Conservation (phyloP, 2,329 filamentous ascomycete species). For the Diaporthe nobilis region DNA sequence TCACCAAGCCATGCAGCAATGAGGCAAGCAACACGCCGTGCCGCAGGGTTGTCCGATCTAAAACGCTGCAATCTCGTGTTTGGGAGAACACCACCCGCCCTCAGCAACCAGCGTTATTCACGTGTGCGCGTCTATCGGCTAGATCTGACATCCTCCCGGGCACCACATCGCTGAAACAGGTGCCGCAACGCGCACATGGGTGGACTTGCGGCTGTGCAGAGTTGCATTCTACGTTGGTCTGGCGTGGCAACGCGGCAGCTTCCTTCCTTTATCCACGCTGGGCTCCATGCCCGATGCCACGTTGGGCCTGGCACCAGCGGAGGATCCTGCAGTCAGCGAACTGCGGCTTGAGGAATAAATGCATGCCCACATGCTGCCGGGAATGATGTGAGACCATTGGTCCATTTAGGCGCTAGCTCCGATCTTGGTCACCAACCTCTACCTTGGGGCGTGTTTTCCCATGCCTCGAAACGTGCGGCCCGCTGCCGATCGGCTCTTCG, state of each 20-base stretch:
- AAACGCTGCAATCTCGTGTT: constrained; percentile 6
- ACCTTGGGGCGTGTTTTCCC: background rate
- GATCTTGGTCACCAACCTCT: constrained; percentile 10
- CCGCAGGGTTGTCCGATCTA: background rate
- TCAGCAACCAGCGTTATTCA: background rate
- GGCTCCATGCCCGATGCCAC: constrained; percentile 12
- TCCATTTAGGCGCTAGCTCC: constrained; percentile 22
- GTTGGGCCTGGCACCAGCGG: constrained; percentile 5
- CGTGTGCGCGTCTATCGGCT: constrained; percentile 6
- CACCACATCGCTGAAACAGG: constrained; percentile 2
- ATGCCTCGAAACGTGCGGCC: constrained; percentile 11
- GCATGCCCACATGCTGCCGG: constrained; percentile 6
- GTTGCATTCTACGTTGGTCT: constrained; percentile 17
- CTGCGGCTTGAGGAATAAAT: constrained; percentile 8
- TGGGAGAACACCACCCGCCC: background rate
- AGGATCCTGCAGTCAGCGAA: constrained; percentile 31
- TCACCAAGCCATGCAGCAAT: background rate
- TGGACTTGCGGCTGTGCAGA: constrained; percentile 32
- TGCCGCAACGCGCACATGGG: background rate
- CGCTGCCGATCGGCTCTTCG: constrained; percentile 29
- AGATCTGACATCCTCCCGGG: constrained; percentile 1
- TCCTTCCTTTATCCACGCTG: constrained; percentile 4
- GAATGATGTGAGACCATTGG: constrained; percentile 32
- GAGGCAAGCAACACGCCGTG: background rate
- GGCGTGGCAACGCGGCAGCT: constrained; percentile 26